phyloP scores from a whole-genome alignment of 202 grass and related monocot genomes.

The Brachypodium distachyon region DNA sequence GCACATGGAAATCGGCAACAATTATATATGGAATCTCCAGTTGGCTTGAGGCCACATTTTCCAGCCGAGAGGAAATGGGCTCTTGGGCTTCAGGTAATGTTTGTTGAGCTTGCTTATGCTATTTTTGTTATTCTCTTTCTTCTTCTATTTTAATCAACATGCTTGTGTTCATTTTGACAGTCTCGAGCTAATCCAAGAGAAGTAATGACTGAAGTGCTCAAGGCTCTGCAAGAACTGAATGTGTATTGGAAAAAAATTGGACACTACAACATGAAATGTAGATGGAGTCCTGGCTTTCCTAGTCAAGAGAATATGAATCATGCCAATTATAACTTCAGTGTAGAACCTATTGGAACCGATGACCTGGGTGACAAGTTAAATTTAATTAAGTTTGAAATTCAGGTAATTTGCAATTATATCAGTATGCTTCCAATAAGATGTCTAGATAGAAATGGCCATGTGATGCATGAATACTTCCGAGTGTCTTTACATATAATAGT shows the following conservation, averaged over 20 bases:
- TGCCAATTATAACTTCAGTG: conserved; percentile 43
- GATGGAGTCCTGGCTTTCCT: conserved; percentile 56
- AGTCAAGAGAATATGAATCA: conserved; percentile 48
- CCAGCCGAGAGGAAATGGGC: conserved; percentile 92
- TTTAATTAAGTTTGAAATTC: conserved; percentile 84
- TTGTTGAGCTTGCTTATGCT: not conserved
- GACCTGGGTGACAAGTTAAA: conserved; percentile 35
- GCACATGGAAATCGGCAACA: conserved; percentile 39
- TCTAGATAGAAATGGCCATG: not conserved
- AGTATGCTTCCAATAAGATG: not conserved
- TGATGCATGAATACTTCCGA: not conserved
- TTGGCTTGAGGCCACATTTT: conserved; percentile 52
- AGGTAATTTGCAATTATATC: conserved; percentile 44
- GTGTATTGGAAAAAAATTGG: conserved; percentile 99
- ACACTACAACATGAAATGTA: conserved; percentile 96
- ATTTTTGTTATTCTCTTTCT: conserved; percentile 1
- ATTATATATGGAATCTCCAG: conserved; percentile 65
- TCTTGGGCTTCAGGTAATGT: conserved; percentile 86
- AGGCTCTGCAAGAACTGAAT: conserved; percentile 83
- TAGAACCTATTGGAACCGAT: conserved; percentile 60
- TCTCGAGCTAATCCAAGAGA: conserved; percentile 92
- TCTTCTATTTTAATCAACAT: not conserved
- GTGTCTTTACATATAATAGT: not conserved
- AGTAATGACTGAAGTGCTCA: conserved; percentile 95
- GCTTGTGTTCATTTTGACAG: conserved; percentile 33